A percentile compares a stretch with the other conserved stretches of the same genome.
Conservation (phyloP, 176 grass and related monocot species). For the Puccinellia tenuiflora region DNA sequence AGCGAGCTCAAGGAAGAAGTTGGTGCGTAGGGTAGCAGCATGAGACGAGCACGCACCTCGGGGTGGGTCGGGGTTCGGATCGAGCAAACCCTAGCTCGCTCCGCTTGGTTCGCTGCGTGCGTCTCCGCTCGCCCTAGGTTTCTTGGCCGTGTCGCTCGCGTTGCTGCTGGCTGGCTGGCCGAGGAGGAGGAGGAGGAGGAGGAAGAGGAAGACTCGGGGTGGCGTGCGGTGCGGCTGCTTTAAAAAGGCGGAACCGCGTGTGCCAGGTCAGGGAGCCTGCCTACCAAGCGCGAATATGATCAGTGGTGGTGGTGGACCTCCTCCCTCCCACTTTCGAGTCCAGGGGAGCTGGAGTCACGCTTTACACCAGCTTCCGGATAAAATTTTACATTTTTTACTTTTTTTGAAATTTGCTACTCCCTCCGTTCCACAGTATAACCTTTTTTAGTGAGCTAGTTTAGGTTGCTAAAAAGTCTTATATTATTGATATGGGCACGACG, state of each 20-base stretch:
- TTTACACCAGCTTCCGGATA: background rate
- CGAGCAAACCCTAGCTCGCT: constrained; percentile 27
- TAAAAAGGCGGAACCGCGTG: background rate
- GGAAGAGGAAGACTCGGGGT: background rate
- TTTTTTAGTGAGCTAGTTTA: no score
- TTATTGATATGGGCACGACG: no score
- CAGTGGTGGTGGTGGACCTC: background rate
- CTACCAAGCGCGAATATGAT: background rate
- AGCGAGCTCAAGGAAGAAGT: background rate
- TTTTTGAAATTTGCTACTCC: no score
- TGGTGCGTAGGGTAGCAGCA: background rate
- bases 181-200: no score
- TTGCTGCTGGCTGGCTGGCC: background rate
- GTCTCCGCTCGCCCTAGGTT: background rate
- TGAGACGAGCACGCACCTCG: constrained; percentile 9
- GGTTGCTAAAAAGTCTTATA: no score
- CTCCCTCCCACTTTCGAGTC: background rate
- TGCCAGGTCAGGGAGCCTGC: no score
- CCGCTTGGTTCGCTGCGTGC: background rate
- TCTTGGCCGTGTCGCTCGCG: constrained; percentile 7
- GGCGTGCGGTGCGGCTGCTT: constrained; percentile 16
- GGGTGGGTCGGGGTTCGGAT: background rate
- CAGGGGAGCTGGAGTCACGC: background rate
- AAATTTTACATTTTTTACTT: no score
- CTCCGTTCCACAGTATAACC: no score